Evolutionary conservation across 1,284 basidiomycete species (phyloP).

Genomic region (Cutaneotrichosporon dermatis): DNA sequence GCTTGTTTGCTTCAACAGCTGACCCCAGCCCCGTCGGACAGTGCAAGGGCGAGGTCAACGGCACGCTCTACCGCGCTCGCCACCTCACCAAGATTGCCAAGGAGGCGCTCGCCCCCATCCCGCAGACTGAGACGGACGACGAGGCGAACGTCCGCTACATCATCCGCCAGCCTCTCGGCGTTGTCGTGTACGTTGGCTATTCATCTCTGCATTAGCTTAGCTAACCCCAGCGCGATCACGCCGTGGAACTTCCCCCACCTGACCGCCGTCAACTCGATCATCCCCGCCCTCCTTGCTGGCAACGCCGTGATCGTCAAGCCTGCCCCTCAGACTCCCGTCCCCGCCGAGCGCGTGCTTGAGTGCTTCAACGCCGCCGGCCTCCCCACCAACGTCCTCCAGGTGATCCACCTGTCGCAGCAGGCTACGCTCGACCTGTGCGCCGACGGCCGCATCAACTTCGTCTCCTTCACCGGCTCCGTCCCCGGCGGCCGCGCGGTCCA

Average conservation of each 20-base stretch:
- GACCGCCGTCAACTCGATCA: constrained; percentile 79
- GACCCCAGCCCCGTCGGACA: constrained; percentile 67
- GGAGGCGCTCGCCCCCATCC: constrained; percentile 67
- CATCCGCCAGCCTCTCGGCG: constrained; percentile 74
- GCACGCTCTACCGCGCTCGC: constrained; percentile 71
- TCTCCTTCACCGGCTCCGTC: constrained; percentile 86
- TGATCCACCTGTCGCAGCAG: constrained; percentile 69
- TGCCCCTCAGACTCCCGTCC: constrained; percentile 86
- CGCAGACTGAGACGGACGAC: constrained; percentile 68
- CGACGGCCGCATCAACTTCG: constrained; percentile 68
- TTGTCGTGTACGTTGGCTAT: constrained; percentile 78
- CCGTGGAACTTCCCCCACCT: constrained; percentile 76
- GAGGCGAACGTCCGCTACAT: constrained; percentile 79
- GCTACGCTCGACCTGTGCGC: constrained; percentile 61
- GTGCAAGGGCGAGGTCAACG: constrained; percentile 70
- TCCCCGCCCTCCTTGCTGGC: constrained; percentile 78
- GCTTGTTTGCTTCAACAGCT: neutral
- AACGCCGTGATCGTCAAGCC: constrained; percentile 89
- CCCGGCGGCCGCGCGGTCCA: constrained; percentile 49
- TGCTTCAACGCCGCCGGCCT: constrained; percentile 71
- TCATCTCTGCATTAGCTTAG: constrained; percentile 30
- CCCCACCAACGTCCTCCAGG: constrained; percentile 69
- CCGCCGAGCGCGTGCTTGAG: constrained; percentile 71
- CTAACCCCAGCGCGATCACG: constrained; percentile 27
- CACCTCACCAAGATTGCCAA: constrained; percentile 83